These are phyloP conservation scores for Phallus indusiatus DNA, from an alignment of 768 basidiomycete species.

Conservation along the genomic window DNA sequence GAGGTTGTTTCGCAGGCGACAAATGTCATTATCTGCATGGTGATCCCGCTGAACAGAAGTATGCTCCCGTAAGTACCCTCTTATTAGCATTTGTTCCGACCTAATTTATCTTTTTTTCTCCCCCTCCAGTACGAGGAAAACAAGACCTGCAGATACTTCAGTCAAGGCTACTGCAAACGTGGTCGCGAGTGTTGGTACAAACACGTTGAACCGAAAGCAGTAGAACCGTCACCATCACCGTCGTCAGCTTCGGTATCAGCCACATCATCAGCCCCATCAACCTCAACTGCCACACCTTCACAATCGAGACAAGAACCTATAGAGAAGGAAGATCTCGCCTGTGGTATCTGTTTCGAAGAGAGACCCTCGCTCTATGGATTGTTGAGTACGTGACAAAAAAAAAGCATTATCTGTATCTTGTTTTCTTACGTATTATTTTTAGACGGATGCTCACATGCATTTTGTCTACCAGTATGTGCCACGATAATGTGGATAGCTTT, in stretches of 20 bases:
- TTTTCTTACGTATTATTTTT: neutral
- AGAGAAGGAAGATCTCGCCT: constrained; percentile 40
- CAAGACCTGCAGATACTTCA: constrained; percentile 61
- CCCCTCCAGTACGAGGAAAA: constrained; percentile 62
- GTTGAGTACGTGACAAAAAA: constrained; percentile 35
- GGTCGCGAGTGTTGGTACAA: constrained; percentile 71
- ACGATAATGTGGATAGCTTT: neutral
- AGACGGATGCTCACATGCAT: constrained; percentile 72
- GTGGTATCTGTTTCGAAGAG: constrained; percentile 64
- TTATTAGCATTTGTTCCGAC: neutral
- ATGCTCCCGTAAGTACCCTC: constrained; percentile 4
- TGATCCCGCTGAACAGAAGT: constrained; percentile 26
- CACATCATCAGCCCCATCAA: neutral
- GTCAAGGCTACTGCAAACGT: constrained; percentile 59
- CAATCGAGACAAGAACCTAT: constrained; percentile 7
- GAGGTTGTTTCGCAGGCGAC: constrained; percentile 63
- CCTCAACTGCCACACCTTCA: neutral
- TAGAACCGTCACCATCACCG: neutral
- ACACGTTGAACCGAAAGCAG: constrained; percentile 32
- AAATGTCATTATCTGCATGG: constrained; percentile 74
- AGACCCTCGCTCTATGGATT: constrained; percentile 60
- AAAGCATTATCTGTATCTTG: neutral
- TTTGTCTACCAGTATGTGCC: constrained; percentile 54
- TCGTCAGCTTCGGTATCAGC: constrained; percentile 11
- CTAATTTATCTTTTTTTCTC: neutral